Evolutionary conservation across 176 grass and related monocot species (phyloP).

Genomic region (Phoenix roebelenii): DNA sequence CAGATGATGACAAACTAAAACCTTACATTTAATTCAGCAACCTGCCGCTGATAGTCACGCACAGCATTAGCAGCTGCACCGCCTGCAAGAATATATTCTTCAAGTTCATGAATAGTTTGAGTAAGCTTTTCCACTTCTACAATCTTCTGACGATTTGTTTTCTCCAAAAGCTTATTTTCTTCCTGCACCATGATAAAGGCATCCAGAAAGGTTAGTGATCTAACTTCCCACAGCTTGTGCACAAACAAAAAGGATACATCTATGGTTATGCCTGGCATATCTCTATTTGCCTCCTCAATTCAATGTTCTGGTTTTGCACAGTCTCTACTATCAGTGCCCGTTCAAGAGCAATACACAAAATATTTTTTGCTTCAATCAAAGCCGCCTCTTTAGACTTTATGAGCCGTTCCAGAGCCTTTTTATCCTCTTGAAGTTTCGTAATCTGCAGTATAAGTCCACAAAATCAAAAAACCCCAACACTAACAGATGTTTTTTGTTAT

Average conservation of each 20-base stretch:
- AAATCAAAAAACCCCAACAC: constrained; percentile 8
- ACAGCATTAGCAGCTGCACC: constrained; percentile 43
- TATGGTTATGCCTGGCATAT: constrained; percentile 57
- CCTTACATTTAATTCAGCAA: constrained; percentile 51
- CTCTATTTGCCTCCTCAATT: constrained; percentile 69
- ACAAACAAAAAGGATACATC: too few species aligned
- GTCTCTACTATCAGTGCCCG: constrained; percentile 78
- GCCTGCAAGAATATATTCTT: constrained; percentile 61
- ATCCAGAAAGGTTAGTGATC: too few species aligned
- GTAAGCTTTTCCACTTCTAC: constrained; percentile 77
- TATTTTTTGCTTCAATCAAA: constrained; percentile 69
- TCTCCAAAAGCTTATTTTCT: constrained; percentile 81
- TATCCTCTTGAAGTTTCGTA: constrained; percentile 77
- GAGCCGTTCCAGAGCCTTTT: constrained; percentile 61
- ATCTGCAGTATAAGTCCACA: constrained; percentile 32
- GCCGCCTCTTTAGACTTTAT: constrained; percentile 70
- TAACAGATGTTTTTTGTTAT: background rate
- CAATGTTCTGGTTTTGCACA: constrained; percentile 81
- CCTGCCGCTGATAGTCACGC: constrained; percentile 49
- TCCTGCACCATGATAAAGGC: constrained; percentile 28
- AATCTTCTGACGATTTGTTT: constrained; percentile 58
- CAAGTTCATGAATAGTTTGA: constrained; percentile 59
- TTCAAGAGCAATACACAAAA: constrained; percentile 61
- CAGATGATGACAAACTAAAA: background rate
- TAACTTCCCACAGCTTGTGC: too few species aligned